A percentile compares a stretch with the other conserved stretches of the same genome.
Evolutionary conservation across 139 green algal genomes (phyloP).

Genomic region (Zygnema cylindricum): DNA sequence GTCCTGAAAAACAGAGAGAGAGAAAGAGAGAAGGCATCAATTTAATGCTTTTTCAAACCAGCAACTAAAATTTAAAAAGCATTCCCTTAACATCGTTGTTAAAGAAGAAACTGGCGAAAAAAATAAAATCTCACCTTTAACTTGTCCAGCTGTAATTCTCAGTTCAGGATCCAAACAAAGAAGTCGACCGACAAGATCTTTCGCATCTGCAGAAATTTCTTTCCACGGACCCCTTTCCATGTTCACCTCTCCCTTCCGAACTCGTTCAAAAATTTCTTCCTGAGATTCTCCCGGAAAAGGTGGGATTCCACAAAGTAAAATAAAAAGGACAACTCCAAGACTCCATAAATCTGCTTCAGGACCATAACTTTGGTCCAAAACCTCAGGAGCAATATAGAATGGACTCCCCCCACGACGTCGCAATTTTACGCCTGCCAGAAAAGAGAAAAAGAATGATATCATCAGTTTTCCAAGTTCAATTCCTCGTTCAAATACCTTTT

Average conservation of each 20-base stretch:
- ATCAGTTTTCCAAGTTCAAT: neutral
- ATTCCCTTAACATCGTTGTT: neutral
- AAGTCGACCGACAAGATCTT: neutral
- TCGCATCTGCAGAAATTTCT: neutral
- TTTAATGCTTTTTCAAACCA: neutral
- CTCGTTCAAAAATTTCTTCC: neutral
- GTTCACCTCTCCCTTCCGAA: neutral
- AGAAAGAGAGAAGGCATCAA: too few relatives aligned
- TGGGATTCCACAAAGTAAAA: conserved; percentile 27
- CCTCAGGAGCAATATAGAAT: conserved; percentile 26
- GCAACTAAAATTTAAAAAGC: neutral
- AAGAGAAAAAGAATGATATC: too few relatives aligned
- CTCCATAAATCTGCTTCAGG: conserved; percentile 35
- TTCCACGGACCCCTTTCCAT: neutral
- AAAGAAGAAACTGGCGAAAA: neutral
- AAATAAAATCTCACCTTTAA: neutral
- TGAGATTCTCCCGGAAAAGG: neutral
- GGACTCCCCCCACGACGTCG: neutral
- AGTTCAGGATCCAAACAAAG: neutral
- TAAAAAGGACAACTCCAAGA: conserved; percentile 27
- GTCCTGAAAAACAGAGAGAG: too few relatives aligned
- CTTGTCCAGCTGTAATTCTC: neutral
- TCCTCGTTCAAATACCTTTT: neutral
- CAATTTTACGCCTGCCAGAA: neutral
- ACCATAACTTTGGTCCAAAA: conserved; percentile 12